phyloP scores from a whole-genome alignment of 805 yeast species.

The Candida awuae region DNA sequence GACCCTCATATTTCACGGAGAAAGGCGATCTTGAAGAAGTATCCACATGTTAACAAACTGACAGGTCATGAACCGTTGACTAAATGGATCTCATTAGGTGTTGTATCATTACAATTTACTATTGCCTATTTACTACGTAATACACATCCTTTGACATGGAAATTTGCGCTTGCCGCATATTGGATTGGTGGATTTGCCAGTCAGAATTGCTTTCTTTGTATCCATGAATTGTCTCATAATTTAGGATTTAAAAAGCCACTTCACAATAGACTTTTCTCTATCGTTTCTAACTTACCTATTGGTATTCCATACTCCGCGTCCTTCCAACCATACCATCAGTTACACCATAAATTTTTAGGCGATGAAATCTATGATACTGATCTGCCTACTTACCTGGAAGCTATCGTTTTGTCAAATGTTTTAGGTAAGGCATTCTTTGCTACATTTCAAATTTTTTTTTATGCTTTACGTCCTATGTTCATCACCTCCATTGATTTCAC shows the following conservation, averaged over 20 bases:
- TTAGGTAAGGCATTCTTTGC: constrained; percentile 88
- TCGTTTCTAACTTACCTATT: constrained; percentile 73
- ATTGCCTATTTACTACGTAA: constrained; percentile 56
- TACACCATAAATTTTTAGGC: constrained; percentile 87
- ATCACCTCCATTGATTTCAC: constrained; percentile 71
- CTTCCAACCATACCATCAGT: constrained; percentile 82
- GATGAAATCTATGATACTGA: constrained; percentile 81
- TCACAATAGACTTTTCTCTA: constrained; percentile 68
- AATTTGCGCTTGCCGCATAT: constrained; percentile 59
- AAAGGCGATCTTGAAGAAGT: constrained; percentile 59
- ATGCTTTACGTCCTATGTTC: constrained; percentile 86
- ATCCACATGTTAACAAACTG: constrained; percentile 73
- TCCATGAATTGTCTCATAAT: constrained; percentile 84
- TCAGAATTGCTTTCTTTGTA: constrained; percentile 78
- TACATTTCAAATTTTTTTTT: constrained; percentile 79
- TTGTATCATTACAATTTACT: constrained; percentile 59
- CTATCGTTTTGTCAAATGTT: constrained; percentile 61
- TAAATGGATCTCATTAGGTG: constrained; percentile 61
- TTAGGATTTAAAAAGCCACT: constrained; percentile 73
- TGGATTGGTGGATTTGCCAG: constrained; percentile 78
- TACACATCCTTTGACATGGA: constrained; percentile 42
- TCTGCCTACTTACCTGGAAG: constrained; percentile 75
- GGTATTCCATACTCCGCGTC: constrained; percentile 88
- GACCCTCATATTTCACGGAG: constrained; percentile 79
- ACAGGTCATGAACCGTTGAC: constrained; percentile 85